These are phyloP conservation scores for Dactylis glomerata DNA, from an alignment of 176 grass and related monocot species.

Conservation along the genomic window DNA sequence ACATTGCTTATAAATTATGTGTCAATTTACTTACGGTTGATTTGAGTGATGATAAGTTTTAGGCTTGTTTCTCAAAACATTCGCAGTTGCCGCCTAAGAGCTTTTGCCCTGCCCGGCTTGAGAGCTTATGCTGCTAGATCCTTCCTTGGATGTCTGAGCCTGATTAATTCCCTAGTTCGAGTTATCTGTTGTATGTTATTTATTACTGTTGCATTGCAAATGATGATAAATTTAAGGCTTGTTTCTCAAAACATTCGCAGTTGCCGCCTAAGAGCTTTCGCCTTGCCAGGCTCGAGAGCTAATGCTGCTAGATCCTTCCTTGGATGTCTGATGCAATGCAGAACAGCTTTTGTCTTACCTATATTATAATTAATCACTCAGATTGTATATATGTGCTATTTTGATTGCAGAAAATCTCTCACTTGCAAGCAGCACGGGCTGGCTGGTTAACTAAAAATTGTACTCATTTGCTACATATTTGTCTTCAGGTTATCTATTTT, in stretches of 20 bases:
- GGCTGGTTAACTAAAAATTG: too few species aligned
- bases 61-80: conserved; percentile 76
- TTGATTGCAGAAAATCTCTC: too few species aligned
- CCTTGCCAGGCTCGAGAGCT: conserved; percentile 60
- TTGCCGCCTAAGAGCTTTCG: conserved; percentile 55
- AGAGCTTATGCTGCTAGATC: conserved; percentile 46
- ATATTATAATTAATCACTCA: too few species aligned
- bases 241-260: conserved; percentile 71
- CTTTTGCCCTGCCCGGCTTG: conserved; percentile 51
- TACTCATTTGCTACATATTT: too few species aligned
- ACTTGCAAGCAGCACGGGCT: too few species aligned
- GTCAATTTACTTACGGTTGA: too few species aligned
- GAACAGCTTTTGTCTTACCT: too few species aligned
- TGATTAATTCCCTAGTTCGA: too few species aligned
- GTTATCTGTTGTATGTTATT: too few species aligned
- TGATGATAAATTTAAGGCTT: conserved; percentile 33
- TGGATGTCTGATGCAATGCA: background rate
- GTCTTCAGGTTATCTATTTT: too few species aligned
- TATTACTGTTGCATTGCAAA: background rate
- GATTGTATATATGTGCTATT: too few species aligned
- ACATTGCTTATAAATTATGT: too few species aligned
- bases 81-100: conserved; percentile 57
- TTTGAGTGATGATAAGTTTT: background rate
- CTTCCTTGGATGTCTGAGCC: conserved; percentile 56
- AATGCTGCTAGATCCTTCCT: background rate